phyloP scores from a whole-genome alignment of 306 rosid species.

The Biancaea sappan region DNA sequence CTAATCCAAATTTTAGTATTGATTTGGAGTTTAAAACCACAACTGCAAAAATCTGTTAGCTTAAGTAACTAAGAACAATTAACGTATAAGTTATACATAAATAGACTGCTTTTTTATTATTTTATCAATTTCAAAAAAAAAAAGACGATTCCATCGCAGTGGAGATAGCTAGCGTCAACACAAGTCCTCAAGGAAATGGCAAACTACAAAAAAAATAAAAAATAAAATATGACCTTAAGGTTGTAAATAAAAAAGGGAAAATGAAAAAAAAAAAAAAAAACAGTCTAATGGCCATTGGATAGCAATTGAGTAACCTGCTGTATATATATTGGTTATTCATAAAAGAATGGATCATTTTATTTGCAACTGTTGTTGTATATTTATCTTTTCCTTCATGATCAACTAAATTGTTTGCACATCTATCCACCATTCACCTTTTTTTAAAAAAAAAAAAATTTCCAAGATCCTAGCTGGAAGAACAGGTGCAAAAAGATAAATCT shows the following conservation, averaged over 20 bases:
- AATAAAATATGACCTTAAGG: not conserved
- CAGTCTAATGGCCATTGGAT: not conserved
- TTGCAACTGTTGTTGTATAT: not conserved
- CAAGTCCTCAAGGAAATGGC: not conserved
- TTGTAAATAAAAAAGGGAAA: not conserved
- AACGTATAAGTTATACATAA: not conserved
- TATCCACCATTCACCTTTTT: not conserved
- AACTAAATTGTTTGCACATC: not conserved
- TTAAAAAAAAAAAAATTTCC: not conserved
- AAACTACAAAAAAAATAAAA: not conserved
- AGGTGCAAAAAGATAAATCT: conserved; percentile 12
- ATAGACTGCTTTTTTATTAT: not conserved
- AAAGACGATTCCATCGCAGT: not conserved
- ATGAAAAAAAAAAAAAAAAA: too few relatives aligned
- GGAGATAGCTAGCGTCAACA: not conserved
- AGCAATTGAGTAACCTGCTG: not conserved
- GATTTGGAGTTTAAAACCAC: conserved; percentile 4
- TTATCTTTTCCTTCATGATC: not conserved
- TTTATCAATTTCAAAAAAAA: too few relatives aligned
- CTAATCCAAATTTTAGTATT: not conserved
- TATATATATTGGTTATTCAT: not conserved
- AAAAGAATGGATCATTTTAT: not conserved
- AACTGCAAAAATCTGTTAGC: not conserved
- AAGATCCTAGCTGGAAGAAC: not conserved
- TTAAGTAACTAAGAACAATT: not conserved